Conservation (phyloP, 2,329 filamentous ascomycete genomes). For the Aspergillus floridensis region DNA sequence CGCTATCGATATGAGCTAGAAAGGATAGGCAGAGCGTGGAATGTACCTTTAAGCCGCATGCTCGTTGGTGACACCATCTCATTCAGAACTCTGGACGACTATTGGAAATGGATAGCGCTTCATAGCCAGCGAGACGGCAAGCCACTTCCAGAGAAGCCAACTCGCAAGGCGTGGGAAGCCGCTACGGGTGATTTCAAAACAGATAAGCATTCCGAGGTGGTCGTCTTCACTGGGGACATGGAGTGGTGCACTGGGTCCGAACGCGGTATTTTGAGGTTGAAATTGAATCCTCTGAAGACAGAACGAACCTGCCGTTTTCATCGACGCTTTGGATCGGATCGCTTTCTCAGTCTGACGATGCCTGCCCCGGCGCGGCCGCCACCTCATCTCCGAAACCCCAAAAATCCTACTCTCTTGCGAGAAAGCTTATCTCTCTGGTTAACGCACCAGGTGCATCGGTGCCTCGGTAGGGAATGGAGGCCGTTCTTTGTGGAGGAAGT, state of each 20-base stretch:
- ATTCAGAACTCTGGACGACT: conserved; percentile 28
- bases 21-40: conserved; percentile 32
- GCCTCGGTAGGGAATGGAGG: conserved; percentile 45
- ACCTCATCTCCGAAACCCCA: conserved; percentile 20
- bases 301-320: conserved; percentile 47
- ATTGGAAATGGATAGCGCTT: conserved; percentile 33
- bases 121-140: conserved; percentile 25
- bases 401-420: conserved; percentile 27
- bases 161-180: conserved; percentile 33
- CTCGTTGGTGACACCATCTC: conserved; percentile 26
- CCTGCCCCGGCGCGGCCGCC: conserved; percentile 32
- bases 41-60: conserved; percentile 28
- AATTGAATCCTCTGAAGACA: conserved; percentile 41
- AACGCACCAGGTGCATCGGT: conserved; percentile 35
- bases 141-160: conserved; percentile 32
- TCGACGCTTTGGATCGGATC: conserved; percentile 47
- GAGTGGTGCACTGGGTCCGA: conserved; percentile 36
- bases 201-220: conserved; percentile 35
- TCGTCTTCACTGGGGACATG: conserved; percentile 42
- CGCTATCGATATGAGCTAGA: conserved; percentile 41
- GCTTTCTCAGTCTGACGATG: conserved; percentile 44
- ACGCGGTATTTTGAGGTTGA: conserved; percentile 38
- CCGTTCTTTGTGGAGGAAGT: conserved; percentile 45
- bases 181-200: conserved; percentile 33
- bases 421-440: conserved; percentile 43